Base-by-base conservation (phyloP, 2,329 filamentous ascomycete species). In the Fusarium sp. region DNA sequence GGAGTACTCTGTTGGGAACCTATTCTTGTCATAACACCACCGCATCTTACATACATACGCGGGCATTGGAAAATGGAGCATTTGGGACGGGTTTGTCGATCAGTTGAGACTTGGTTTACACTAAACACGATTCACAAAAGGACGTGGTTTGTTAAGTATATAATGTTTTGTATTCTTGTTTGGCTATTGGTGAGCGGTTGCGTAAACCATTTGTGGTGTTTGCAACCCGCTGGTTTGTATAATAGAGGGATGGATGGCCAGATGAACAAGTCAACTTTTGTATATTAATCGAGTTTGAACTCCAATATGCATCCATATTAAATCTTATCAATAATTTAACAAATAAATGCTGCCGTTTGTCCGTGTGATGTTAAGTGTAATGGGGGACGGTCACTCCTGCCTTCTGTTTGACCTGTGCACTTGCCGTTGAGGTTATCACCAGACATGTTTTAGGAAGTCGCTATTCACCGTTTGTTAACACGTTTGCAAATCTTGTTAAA, bases 81-180 rank as follows among this genome's bases (percentile, higher is more conserved):
- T 56, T 34, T 46, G 57, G 60, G 44, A 57, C 57, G 48, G 61
- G 45, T 57, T 44, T 49, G 43, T 58, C 22, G 45, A 46, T 38
- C 20, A 49, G 51, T 48, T 48, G 46, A 48, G 46, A 62, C 41
- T 52, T 68, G 48, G 49, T 66, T 66, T 54, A 59, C 46, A 62
- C 59, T 48, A 38, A 65, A 70, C 61, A 58, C 53, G 34, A 48
- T 57, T 52, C 48, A 59, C 62, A 64, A 40, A 62, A 52, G 44
- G 40, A 54, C 56, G 56, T 51, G 54, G 29, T 57, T 58, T 60
- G 62, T 60, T 65, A 65, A 64, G 70, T 75, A 70, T 64, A 75
- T 76, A 77, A 77, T 78, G 73, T 75, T 65, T 77, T 69, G 64
- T 74, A 69, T 58, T 67, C 71, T 58, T 65, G 65, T 57, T 63